These are phyloP conservation scores for Ajuga chamaepitys DNA, from an alignment of 257 asterid genomes.

Conservation along the genomic window DNA sequence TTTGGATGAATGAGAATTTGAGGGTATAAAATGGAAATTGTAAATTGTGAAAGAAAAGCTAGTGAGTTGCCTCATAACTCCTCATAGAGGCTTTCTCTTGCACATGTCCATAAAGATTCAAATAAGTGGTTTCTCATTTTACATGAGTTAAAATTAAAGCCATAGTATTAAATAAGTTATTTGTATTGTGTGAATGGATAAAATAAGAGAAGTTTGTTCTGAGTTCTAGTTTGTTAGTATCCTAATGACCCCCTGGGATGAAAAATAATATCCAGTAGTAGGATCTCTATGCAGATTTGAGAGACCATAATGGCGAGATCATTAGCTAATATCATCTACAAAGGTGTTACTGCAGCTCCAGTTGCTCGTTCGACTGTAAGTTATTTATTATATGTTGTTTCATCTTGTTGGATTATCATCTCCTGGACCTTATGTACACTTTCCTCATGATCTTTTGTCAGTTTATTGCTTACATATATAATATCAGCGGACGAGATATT, in stretches of 20 bases:
- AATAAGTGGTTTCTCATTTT: neutral
- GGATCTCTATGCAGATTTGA: conserved; percentile 20
- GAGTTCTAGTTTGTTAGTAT: neutral
- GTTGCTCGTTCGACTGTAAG: conserved; percentile 40
- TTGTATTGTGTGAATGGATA: neutral
- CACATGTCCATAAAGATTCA: neutral
- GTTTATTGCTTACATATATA: neutral
- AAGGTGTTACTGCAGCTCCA: conserved; percentile 41
- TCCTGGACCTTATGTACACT: neutral
- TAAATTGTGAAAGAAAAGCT: too few relatives aligned
- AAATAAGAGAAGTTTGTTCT: neutral
- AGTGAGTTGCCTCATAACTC: too few relatives aligned
- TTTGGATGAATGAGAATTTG: too few relatives aligned
- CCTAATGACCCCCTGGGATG: neutral
- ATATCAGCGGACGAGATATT: neutral
- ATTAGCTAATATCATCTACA: conserved; percentile 46
- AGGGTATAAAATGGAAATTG: too few relatives aligned
- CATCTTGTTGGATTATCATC: neutral
- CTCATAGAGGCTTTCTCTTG: neutral
- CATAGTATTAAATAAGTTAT: neutral
- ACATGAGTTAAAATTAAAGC: neutral
- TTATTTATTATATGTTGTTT: conserved; percentile 1
- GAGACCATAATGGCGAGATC: conserved; percentile 59
- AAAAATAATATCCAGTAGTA: neutral
- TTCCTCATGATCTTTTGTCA: neutral